Evolutionary conservation across 306 rosid species (phyloP), one percentile per base, ranked within the genome.

Genomic region (Styphnolobium japonicum): DNA sequence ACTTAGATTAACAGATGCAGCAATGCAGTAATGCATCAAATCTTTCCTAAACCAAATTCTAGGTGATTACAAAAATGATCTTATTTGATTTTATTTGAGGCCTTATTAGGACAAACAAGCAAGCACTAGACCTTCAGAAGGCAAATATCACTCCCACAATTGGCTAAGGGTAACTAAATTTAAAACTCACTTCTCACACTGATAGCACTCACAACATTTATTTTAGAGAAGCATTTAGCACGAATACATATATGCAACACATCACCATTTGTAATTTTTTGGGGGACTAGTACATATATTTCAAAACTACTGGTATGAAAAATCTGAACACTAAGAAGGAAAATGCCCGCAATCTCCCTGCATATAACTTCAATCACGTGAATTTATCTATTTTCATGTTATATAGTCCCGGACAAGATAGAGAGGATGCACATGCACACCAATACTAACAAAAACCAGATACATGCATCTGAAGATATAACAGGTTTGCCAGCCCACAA

Each of bases 1-100:
- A 58, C 67, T 49, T 74, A 23, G 10, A 80, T n/a, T 70, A 73
- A 43, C 2, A 42, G 76, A 69, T 57, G 80, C 53, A 7, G 10
- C 5, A 19, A 69, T 57, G 80, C 53, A 7, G 10, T 4, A 19
- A 69, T 57, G 80, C 53, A 7, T 8, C 5, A 19, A 27, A 75
- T 8, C 58, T 37, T 74, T 73, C 56, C 46, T 58, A 79, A 23
- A 67, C 63, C 63, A 34, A 37, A 18, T 52, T 68, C 43, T 19
- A 69, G 51, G 34, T 7, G 5, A 72, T 21, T 64, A 11, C 23
- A 64, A 33, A 33, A 65, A 42, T 58, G 6, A 40, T 79, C 55
- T 15, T 6, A 60, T 43, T 78, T 61, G 11, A 60, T 55, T 22
- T 39, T 2, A 18, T 62, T 7, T 2, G 39, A 57, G 18, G 25